phyloP scores from a whole-genome alignment of 768 basidiomycete species.

The Lactifluus subvellereus region DNA sequence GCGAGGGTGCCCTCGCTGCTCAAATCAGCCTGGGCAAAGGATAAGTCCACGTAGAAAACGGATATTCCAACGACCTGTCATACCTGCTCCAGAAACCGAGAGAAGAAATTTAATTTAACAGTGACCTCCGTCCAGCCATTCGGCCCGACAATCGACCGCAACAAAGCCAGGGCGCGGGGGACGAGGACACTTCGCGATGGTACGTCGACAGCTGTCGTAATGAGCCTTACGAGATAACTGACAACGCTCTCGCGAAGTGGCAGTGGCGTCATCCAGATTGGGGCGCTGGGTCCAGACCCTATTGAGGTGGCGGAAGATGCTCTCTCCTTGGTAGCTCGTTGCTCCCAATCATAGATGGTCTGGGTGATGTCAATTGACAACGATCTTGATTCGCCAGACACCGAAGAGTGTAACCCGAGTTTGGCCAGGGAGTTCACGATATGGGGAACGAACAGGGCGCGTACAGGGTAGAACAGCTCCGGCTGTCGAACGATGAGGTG shows the following conservation, averaged over 20 bases:
- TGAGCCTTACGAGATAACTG: constrained; percentile 90
- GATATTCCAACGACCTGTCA: constrained; percentile 24
- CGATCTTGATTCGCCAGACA: constrained; percentile 74
- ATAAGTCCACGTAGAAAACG: not conserved
- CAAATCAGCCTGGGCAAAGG: constrained; percentile 57
- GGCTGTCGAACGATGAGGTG: constrained; percentile 89
- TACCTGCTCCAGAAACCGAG: constrained; percentile 77
- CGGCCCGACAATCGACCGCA: constrained; percentile 76
- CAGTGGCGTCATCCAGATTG: constrained; percentile 67
- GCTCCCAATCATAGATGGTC: constrained; percentile 92
- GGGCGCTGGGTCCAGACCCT: constrained; percentile 2
- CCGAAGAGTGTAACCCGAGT: constrained; percentile 69
- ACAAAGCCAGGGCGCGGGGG: constrained; percentile 56
- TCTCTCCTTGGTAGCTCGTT: constrained; percentile 39
- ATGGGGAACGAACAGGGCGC: constrained; percentile 87
- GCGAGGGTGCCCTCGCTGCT: constrained; percentile 56
- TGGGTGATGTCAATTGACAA: constrained; percentile 89
- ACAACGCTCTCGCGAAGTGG: constrained; percentile 85
- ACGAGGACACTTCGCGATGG: constrained; percentile 41
- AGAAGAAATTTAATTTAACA: constrained; percentile 87
- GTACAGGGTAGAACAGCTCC: constrained; percentile 86
- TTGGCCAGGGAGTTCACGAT: constrained; percentile 88
- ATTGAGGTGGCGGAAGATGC: constrained; percentile 9
- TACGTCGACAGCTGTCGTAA: constrained; percentile 61
- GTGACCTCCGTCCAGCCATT: constrained; percentile 89